phyloP scores from a whole-genome alignment of 495 filamentous ascomycete genomes.

The Trypethelium eluteriae region DNA sequence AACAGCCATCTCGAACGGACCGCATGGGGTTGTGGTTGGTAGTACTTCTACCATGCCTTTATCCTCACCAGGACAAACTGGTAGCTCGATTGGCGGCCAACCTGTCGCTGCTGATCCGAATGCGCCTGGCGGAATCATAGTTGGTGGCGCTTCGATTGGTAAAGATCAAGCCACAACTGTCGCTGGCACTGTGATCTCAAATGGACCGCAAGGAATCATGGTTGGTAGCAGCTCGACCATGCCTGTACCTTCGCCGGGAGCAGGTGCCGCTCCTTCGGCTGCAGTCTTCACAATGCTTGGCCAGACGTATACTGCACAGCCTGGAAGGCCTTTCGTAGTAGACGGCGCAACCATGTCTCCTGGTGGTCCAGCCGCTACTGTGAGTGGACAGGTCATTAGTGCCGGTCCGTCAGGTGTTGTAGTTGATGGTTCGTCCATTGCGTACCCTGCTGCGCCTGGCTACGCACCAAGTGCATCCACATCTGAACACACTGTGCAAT shows the following conservation, averaged over 20 bases:
- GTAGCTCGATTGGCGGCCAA: not conserved
- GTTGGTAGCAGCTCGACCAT: not conserved
- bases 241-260: not conserved
- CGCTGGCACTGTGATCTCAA: not conserved
- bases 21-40: not conserved
- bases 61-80: not conserved
- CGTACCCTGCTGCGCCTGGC: not conserved
- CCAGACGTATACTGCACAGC: constrained; percentile 1
- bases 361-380: not conserved
- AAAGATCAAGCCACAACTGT: not conserved
- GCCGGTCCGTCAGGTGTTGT: not conserved
- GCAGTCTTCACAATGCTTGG: not conserved
- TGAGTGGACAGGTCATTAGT: not conserved
- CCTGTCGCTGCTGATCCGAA: not conserved
- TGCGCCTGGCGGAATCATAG: not conserved
- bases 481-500: not conserved
- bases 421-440: not conserved
- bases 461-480: not conserved
- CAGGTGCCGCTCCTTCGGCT: not conserved
- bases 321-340: not conserved
- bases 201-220: not conserved
- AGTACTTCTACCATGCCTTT: not conserved
- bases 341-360: not conserved
- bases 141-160: not conserved
- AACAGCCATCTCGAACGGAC: not conserved